Percentiles rank a stretch among this genome's conserved stretches.
phyloP scores from a whole-genome alignment of 805 yeast genomes.

The Spathaspora girioi region DNA sequence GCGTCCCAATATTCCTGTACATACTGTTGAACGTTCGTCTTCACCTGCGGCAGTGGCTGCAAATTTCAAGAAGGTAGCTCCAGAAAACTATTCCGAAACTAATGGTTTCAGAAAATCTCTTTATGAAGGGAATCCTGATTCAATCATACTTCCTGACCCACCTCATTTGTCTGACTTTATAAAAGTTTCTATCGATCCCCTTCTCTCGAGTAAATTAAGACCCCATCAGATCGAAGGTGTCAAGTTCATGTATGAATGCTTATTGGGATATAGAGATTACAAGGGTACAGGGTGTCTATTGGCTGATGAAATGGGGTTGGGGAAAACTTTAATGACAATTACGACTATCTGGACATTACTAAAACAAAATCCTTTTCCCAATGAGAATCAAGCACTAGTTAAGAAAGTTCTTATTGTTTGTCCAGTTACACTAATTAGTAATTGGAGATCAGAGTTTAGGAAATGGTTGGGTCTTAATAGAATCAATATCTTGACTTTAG shows the following conservation, averaged over 20 bases:
- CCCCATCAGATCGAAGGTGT: constrained; percentile 89
- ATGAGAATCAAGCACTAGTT: constrained; percentile 31
- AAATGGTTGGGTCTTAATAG: constrained; percentile 79
- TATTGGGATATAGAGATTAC: constrained; percentile 60
- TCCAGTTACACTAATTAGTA: constrained; percentile 83
- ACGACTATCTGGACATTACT: constrained; percentile 79
- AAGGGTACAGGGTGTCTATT: constrained; percentile 68
- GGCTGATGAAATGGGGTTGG: constrained; percentile 96
- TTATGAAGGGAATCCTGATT: constrained; percentile 2
- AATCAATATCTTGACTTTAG: constrained; percentile 63
- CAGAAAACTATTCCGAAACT: constrained; percentile 1
- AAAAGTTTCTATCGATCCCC: constrained; percentile 42
- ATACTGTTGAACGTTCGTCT: neutral
- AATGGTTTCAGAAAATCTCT: neutral
- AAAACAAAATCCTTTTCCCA: constrained; percentile 52
- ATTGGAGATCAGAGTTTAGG: constrained; percentile 84
- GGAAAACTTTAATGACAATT: constrained; percentile 75
- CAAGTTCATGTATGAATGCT: constrained; percentile 73
- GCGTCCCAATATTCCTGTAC: neutral
- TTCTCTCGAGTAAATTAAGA: constrained; percentile 51
- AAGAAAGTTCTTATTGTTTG: constrained; percentile 76
- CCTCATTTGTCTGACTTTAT: neutral
- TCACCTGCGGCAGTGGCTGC: neutral
- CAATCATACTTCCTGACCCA: constrained; percentile 6
- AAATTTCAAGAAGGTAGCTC: constrained; percentile 3